These are phyloP conservation scores for Secale cereale DNA, from an alignment of 176 grass and related monocot genomes.

Conservation along the genomic window DNA sequence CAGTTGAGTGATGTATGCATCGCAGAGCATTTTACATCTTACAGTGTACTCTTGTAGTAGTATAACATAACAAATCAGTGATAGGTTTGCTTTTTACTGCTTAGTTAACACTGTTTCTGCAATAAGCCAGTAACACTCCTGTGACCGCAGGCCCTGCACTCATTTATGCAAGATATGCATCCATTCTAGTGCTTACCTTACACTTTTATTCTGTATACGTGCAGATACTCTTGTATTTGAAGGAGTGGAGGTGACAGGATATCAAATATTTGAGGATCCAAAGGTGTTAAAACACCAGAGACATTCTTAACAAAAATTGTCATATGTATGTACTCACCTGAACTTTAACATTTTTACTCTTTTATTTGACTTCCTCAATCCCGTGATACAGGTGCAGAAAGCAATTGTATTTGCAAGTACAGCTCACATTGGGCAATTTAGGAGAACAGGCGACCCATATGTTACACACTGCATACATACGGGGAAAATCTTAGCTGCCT, in stretches of 20 bases:
- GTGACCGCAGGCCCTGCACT: background rate
- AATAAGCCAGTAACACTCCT: background rate
- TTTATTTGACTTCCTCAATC: background rate
- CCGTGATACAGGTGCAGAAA: slow-evolving; percentile 65
- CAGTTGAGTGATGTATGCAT: background rate
- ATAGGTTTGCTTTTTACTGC: background rate
- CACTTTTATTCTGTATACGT: slow-evolving; percentile 16
- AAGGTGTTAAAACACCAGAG: slow-evolving; percentile 38
- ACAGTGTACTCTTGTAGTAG: background rate
- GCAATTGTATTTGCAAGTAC: slow-evolving; percentile 81
- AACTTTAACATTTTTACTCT: background rate
- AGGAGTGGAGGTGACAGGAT: slow-evolving; percentile 97
- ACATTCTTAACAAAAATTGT: background rate
- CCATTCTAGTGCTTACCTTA: background rate
- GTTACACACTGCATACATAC: slow-evolving; percentile 96
- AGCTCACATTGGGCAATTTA: slow-evolving; percentile 82
- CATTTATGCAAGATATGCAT: background rate
- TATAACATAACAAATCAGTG: background rate
- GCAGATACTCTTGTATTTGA: slow-evolving; percentile 89
- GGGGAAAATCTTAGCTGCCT: slow-evolving; percentile 89
- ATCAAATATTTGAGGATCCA: slow-evolving; percentile 76
- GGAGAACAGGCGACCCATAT: slow-evolving; percentile 92
- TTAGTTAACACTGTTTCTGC: background rate
- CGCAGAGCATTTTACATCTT: background rate
- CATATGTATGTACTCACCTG: background rate